These are phyloP conservation scores for Lentinus tigrinus DNA, from an alignment of 768 basidiomycete genomes.

Conservation along the genomic window DNA sequence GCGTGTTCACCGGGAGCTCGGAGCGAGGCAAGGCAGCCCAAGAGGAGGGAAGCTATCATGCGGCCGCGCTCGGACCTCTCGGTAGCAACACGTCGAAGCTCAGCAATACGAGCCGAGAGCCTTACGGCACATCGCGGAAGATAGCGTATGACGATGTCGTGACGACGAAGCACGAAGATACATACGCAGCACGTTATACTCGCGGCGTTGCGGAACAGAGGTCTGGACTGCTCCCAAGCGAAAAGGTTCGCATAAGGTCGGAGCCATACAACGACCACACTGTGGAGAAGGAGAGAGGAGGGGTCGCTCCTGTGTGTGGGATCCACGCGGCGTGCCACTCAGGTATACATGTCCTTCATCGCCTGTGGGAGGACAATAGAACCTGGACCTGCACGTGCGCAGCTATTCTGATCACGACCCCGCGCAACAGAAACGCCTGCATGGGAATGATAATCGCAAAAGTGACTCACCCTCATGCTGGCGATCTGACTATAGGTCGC, in stretches of 20 bases:
- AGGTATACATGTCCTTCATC: too few relatives aligned
- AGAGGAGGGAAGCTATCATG: constrained; percentile 7
- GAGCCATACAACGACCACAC: too few relatives aligned
- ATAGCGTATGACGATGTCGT: constrained; percentile 6
- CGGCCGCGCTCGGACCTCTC: neutral
- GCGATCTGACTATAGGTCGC: constrained; percentile 96
- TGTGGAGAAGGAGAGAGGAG: too few relatives aligned
- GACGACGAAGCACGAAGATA: neutral
- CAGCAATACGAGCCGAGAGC: neutral
- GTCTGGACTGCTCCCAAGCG: too few relatives aligned
- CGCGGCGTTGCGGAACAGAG: too few relatives aligned
- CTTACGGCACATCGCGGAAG: constrained; percentile 4
- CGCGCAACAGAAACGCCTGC: neutral
- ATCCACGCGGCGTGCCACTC: too few relatives aligned
- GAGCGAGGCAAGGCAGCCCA: constrained; percentile 13
- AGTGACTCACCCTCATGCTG: constrained; percentile 83
- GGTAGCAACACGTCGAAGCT: neutral
- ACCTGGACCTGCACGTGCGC: neutral
- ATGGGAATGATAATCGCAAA: constrained; percentile 1
- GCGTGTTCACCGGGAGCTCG: constrained; percentile 8
- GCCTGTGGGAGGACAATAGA: too few relatives aligned
- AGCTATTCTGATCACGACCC: neutral
- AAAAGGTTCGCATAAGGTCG: too few relatives aligned
- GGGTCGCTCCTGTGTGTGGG: too few relatives aligned
- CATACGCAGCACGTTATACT: too few relatives aligned